These are phyloP conservation scores for Saturnispora quitensis DNA, from an alignment of 805 yeast genomes.

Conservation along the genomic window DNA sequence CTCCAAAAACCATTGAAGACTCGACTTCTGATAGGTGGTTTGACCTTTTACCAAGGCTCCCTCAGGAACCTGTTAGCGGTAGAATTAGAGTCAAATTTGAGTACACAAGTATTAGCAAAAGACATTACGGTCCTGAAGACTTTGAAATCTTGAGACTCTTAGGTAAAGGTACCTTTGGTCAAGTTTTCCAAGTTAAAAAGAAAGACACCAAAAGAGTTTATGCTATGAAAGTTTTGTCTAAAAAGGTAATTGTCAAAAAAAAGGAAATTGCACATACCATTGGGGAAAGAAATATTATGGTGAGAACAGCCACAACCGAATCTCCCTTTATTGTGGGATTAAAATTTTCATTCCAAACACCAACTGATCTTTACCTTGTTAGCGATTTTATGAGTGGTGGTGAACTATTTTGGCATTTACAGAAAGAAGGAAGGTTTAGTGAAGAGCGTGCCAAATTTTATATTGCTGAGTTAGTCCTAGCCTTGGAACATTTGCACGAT, in stretches of 20 bases:
- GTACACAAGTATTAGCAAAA: constrained; percentile 59
- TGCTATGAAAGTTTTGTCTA: constrained; percentile 95
- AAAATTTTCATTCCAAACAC: constrained; percentile 94
- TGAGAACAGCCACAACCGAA: constrained; percentile 74
- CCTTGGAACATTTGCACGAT: constrained; percentile 90
- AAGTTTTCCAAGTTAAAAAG: constrained; percentile 92
- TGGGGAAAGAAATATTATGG: constrained; percentile 92
- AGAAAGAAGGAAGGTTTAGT: constrained; percentile 87
- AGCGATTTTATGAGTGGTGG: constrained; percentile 99
- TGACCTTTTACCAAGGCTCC: constrained; percentile 59
- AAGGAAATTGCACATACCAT: constrained; percentile 97
- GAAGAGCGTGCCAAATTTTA: constrained; percentile 95
- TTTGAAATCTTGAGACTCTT: constrained; percentile 83
- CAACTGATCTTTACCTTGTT: constrained; percentile 81
- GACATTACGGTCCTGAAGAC: constrained; percentile 87
- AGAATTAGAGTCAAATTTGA: constrained; percentile 67
- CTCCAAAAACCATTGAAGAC: constrained; percentile 47
- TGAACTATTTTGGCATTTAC: constrained; percentile 68
- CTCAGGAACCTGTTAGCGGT: constrained; percentile 72
- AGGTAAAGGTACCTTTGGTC: constrained; percentile 97
- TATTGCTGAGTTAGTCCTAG: constrained; percentile 90
- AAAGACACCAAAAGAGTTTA: constrained; percentile 82
- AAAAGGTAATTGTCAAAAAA: constrained; percentile 91
- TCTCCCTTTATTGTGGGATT: constrained; percentile 88
- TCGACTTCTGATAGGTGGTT: constrained; percentile 59